Evolutionary conservation across 306 rosid genomes (phyloP).

Genomic region (Hippophae rhamnoides): DNA sequence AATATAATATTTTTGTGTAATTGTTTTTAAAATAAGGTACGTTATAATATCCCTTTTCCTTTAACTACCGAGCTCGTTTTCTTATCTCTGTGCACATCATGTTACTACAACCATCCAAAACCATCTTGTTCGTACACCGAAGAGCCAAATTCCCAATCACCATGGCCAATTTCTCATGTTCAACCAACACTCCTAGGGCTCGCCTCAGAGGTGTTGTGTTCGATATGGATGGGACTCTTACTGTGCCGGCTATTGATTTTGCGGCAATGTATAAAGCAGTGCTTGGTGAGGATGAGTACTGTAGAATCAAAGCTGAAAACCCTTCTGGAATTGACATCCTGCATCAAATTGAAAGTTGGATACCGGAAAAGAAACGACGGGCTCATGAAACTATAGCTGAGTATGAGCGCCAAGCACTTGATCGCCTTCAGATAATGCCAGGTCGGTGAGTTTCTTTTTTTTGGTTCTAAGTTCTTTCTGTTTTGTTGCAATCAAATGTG

Average conservation of each 20-base stretch:
- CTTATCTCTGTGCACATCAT: not conserved
- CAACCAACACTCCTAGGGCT: constrained; percentile 14
- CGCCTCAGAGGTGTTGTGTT: constrained; percentile 83
- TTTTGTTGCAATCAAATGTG: constrained; percentile 1
- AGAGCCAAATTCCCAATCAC: constrained; percentile 11
- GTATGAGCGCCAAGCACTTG: constrained; percentile 59
- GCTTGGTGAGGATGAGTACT: constrained; percentile 66
- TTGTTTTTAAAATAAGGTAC: too few relatives aligned
- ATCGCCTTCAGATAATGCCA: constrained; percentile 87
- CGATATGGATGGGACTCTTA: constrained; percentile 98
- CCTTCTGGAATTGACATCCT: constrained; percentile 80
- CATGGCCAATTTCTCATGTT: constrained; percentile 30
- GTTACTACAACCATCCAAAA: constrained; percentile 15
- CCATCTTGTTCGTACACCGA: constrained; percentile 16
- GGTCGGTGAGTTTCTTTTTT: constrained; percentile 23
- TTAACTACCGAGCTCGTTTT: too few relatives aligned
- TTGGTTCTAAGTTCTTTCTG: constrained; percentile 1
- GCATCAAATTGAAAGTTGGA: constrained; percentile 57
- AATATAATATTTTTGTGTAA: too few relatives aligned
- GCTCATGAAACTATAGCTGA: constrained; percentile 66
- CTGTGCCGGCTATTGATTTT: constrained; percentile 83
- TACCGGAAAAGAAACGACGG: constrained; percentile 39
- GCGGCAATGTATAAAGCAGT: constrained; percentile 73
- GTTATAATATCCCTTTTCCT: too few relatives aligned
- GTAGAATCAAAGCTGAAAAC: constrained; percentile 32